Evolutionary conservation across 1,284 basidiomycete species (phyloP).

Genomic region (Ceratobasidium papillatum): DNA sequence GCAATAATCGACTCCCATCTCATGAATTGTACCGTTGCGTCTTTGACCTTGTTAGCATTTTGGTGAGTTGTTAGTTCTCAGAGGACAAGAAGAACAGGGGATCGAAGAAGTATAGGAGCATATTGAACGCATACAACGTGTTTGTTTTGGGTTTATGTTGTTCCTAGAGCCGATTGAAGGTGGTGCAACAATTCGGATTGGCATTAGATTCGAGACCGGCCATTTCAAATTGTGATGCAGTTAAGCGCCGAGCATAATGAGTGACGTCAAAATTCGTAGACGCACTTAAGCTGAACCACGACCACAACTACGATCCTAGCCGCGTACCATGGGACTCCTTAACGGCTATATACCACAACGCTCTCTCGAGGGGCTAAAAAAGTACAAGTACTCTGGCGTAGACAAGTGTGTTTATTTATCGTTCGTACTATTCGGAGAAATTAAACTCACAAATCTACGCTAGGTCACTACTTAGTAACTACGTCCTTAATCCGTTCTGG

Average conservation of each 20-base stretch:
- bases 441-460: not conserved
- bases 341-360: slow-evolving; percentile 50
- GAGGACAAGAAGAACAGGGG: no score
- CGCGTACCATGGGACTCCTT: slow-evolving; percentile 16
- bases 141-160: no score
- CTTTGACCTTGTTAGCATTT: no score
- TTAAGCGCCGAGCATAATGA: slow-evolving; percentile 13
- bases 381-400: slow-evolving; percentile 64
- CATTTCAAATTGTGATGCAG: not conserved
- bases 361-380: slow-evolving; percentile 58
- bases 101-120: no score
- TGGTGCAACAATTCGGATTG: no score
- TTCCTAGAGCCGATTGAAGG: no score
- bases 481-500: slow-evolving; percentile 93
- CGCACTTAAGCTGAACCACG: not conserved
- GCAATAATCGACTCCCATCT: no score
- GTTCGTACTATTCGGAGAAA: slow-evolving; percentile 18
- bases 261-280: slow-evolving; percentile 36
- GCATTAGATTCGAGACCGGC: not conserved
- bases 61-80: no score
- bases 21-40: no score
- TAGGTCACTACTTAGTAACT: slow-evolving; percentile 79
- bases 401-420: slow-evolving; percentile 58
- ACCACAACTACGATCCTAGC: slow-evolving; percentile 10
- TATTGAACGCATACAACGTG: no score